These are phyloP conservation scores for Lathyrus sativus DNA, from an alignment of 306 rosid genomes.

Conservation along the genomic window DNA sequence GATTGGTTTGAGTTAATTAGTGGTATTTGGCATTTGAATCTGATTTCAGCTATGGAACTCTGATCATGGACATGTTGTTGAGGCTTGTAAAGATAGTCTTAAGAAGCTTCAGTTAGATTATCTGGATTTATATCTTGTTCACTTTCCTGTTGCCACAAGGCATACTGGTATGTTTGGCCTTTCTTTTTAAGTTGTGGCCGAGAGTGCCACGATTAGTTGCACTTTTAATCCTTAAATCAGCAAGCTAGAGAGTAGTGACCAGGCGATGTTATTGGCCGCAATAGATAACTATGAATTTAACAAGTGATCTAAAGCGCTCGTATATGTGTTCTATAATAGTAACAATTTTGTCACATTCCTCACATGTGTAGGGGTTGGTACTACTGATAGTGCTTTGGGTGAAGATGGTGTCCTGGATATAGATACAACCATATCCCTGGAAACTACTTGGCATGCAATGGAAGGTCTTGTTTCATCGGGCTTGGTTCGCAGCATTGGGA, in stretches of 20 bases:
- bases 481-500: constrained; percentile 92
- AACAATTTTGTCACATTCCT: constrained; percentile 24
- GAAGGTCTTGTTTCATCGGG: constrained; percentile 84
- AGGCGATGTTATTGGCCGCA: not conserved
- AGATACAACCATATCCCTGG: constrained; percentile 79
- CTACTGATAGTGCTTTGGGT: constrained; percentile 77
- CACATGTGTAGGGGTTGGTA: constrained; percentile 72
- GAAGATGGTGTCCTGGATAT: constrained; percentile 86
- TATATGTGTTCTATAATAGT: constrained; percentile 1
- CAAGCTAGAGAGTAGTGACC: not conserved
- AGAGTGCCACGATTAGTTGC: not conserved
- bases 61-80: constrained; percentile 88
- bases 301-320: not conserved
- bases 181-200: too few species aligned
- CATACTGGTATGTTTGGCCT: constrained; percentile 60
- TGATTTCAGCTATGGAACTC: constrained; percentile 92
- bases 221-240: not conserved
- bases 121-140: constrained; percentile 85
- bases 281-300: not conserved
- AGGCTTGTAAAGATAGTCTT: constrained; percentile 86
- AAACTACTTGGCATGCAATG: constrained; percentile 94
- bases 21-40: constrained; percentile 13
- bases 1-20: not conserved
- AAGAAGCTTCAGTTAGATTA: constrained; percentile 80
- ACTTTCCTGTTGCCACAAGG: constrained; percentile 75